phyloP scores from a whole-genome alignment of 805 yeast genomes.

The Candida insectalens region DNA sequence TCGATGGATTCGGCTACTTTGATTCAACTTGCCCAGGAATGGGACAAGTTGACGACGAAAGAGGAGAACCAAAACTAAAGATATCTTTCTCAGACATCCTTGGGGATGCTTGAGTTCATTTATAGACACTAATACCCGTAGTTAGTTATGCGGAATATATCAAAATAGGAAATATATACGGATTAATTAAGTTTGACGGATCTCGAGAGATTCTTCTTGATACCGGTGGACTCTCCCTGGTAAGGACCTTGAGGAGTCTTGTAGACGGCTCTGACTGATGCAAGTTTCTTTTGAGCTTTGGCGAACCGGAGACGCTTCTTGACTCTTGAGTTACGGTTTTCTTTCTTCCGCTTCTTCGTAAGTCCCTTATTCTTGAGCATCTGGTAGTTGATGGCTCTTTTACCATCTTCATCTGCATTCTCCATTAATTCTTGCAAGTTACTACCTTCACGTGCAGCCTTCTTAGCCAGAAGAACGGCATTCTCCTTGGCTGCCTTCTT shows the following conservation, averaged over 20 bases:
- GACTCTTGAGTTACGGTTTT: constrained; percentile 89
- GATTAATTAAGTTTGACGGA: constrained; percentile 63
- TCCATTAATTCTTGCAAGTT: constrained; percentile 64
- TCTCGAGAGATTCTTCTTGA: constrained; percentile 85
- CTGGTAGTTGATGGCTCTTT: constrained; percentile 92
- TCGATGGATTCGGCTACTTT: constrained; percentile 57
- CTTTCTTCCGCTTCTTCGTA: constrained; percentile 88
- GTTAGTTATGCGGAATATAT: too few species aligned
- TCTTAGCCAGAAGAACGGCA: constrained; percentile 62
- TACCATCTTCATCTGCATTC: constrained; percentile 66
- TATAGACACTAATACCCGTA: too few species aligned
- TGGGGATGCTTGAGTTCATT: too few species aligned
- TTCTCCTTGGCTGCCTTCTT: constrained; percentile 44
- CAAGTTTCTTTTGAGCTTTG: constrained; percentile 86
- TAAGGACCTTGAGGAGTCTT: constrained; percentile 68
- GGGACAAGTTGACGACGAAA: constrained; percentile 28
- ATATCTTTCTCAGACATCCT: too few species aligned
- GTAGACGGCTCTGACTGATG: constrained; percentile 85
- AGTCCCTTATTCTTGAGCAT: constrained; percentile 94
- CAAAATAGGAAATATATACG: too few species aligned
- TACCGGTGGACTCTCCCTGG: constrained; percentile 94
- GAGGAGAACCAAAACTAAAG: constrained; percentile 23
- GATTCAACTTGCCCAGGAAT: constrained; percentile 55
- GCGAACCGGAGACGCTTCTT: constrained; percentile 98
- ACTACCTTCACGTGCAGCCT: constrained; percentile 82